Evolutionary conservation across 345 rosid species (phyloP), one percentile per base, ranked within the genome.

Genomic region (Turritis glabra): DNA sequence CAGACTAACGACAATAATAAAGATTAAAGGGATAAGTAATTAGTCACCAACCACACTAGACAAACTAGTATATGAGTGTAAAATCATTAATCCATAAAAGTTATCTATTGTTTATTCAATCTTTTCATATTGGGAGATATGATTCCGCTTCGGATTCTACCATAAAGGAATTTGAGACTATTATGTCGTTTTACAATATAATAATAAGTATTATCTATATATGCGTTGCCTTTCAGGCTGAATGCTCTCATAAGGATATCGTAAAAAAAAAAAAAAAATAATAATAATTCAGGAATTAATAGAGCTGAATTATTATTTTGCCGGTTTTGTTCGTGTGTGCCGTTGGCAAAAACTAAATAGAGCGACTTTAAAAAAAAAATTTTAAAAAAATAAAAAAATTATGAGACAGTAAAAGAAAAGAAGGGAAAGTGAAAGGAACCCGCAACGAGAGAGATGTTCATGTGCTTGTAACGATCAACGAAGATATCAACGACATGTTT

Each of bases 381-480:
- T n/a, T n/a, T n/a, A n/a, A n/a, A n/a, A 10, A 40, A 25, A 27
- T 15, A n/a, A 40, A 27, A 27, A n/a, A 0, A 22, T 23, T 18
- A 13, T 1, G 30, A 12, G 65, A 33, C n/a, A 29, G 22, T 7
- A 6, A 37, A 7, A 37, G 41, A 8, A 44, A 51, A 21, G 44
- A 22, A 32, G 32, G 73, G 44, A 57, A 47, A 38, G 51, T 40
- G 73, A 13, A 32, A 26, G 32, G 56, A 86, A 91, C 97, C 98
- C 52, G 98, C 98, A 52, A 94, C 98, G 29, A 88, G 93, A 71
- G 96, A 89, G 72, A 94, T 85, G 78, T 52, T 82, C 97, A 88
- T 94, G 80, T 88, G 80, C 71, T 87, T 88, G 79, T 94, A 94
- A 35, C 98, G 96, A 80, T 91, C 98, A 13, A 91, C 97, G 69